Evolutionary conservation across 169 alveolate genomes (phyloP).

Genomic region (Eimeria maxima): DNA sequence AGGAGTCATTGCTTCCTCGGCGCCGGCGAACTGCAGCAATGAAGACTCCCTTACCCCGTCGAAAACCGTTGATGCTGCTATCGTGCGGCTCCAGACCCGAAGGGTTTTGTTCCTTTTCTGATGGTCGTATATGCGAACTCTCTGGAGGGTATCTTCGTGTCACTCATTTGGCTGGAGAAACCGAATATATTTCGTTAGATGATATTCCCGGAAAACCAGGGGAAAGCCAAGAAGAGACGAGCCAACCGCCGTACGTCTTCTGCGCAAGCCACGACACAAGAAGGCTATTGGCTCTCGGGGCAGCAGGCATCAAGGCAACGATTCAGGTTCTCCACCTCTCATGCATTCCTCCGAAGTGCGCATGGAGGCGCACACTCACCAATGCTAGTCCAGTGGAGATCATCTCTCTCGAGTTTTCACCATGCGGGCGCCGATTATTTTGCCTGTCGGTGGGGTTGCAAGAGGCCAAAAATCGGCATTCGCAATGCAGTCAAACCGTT

Average conservation of each 20-base stretch:
- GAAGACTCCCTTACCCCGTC: neutral
- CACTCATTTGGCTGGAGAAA: neutral
- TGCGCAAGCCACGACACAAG: conserved; percentile 40
- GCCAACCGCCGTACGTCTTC: neutral
- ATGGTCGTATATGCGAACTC: conserved; percentile 64
- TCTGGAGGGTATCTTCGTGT: conserved; percentile 10
- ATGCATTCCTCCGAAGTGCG: conserved; percentile 31
- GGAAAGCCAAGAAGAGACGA: neutral
- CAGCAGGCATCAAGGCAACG: conserved; percentile 35
- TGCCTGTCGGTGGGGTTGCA: conserved; percentile 18
- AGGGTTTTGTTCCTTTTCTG: conserved; percentile 49
- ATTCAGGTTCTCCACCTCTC: conserved; percentile 46
- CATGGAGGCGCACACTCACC: conserved; percentile 31
- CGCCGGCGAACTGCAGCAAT: conserved; percentile 10
- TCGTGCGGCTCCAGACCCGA: conserved; percentile 68
- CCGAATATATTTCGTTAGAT: conserved; percentile 2
- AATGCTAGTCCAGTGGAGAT: conserved; percentile 9
- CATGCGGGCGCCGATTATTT: conserved; percentile 66
- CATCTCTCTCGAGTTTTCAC: conserved; percentile 51
- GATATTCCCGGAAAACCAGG: neutral
- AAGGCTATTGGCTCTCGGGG: conserved; percentile 51
- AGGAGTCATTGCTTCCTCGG: neutral
- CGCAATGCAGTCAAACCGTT: neutral
- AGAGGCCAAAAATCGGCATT: neutral
- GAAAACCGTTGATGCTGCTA: conserved; percentile 5